These are phyloP conservation scores for Omphalea diandra DNA, from an alignment of 441 rosid species.

Conservation along the genomic window DNA sequence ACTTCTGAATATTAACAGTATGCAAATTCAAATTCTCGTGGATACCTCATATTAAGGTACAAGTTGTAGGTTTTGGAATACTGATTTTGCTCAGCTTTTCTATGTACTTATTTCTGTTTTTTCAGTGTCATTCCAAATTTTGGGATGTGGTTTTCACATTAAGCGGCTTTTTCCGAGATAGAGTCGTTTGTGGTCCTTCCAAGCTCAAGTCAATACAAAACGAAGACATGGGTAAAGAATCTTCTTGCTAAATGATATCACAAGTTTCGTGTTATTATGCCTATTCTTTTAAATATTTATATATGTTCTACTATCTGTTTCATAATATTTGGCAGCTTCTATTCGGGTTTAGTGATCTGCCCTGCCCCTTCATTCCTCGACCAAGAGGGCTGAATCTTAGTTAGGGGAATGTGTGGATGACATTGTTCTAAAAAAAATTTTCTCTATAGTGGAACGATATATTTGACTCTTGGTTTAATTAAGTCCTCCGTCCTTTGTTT, in stretches of 20 bases:
- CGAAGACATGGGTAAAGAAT: conserved; percentile 46
- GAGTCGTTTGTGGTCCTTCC: conserved; percentile 32
- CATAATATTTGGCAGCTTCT: conserved; percentile 11
- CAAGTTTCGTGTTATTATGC: background rate
- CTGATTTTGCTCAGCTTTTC: conserved; percentile 16
- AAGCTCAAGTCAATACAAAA: conserved; percentile 37
- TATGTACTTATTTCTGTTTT: conserved; percentile 29
- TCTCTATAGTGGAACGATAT: conserved; percentile 4
- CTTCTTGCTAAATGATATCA: conserved; percentile 24
- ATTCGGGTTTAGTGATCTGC: background rate
- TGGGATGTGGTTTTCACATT: conserved; percentile 82
- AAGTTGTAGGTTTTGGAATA: conserved; percentile 21
- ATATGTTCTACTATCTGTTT: too few species aligned
- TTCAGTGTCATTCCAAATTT: conserved; percentile 79
- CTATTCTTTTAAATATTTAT: too few species aligned
- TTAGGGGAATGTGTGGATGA: background rate
- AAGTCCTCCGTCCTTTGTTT: background rate
- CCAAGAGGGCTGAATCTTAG: background rate
- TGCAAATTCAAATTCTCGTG: conserved; percentile 71
- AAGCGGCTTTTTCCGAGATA: conserved; percentile 87
- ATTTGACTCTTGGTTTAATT: background rate
- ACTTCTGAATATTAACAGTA: conserved; percentile 49
- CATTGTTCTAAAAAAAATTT: background rate
- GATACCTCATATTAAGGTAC: conserved; percentile 91
- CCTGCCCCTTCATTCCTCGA: background rate